Percentiles rank a stretch among this genome's conserved stretches.
Conservation (phyloP, 108 stramenopile species). For the Skeletonema costatum region DNA sequence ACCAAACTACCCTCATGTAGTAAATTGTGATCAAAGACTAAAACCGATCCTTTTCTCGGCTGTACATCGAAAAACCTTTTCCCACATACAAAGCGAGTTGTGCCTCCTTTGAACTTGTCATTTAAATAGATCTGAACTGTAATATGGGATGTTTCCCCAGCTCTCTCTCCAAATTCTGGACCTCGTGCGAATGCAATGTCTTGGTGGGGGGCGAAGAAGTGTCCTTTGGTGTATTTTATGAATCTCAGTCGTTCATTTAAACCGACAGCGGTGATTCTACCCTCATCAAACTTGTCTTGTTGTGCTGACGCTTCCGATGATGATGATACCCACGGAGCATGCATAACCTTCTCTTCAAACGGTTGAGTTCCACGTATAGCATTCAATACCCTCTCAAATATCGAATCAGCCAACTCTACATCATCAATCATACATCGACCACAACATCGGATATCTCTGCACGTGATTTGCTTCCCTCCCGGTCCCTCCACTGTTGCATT, state of each 20-base stretch:
- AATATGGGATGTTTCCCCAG: conserved; percentile 36
- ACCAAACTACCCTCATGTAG: conserved; percentile 40
- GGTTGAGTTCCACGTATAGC: conserved; percentile 2
- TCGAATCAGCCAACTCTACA: conserved; percentile 8
- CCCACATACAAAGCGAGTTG: conserved; percentile 33
- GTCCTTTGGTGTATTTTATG: conserved; percentile 28
- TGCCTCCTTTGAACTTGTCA: conserved; percentile 44
- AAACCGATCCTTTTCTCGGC: conserved; percentile 30
- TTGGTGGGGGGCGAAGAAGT: conserved; percentile 43
- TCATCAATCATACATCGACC: conserved; percentile 40
- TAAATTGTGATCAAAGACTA: conserved; percentile 49
- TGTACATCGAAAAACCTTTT: conserved; percentile 28
- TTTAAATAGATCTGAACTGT: conserved; percentile 47
- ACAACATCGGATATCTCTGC: conserved; percentile 17
- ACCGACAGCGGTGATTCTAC: conserved; percentile 23
- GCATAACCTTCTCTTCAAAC: conserved; percentile 15
- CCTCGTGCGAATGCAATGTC: conserved; percentile 29
- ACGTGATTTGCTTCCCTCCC: conserved; percentile 9
- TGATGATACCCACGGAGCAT: conserved; percentile 15
- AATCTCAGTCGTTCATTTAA: conserved; percentile 48
- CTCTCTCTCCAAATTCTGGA: conserved; percentile 14
- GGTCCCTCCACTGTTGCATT: conserved; percentile 20
- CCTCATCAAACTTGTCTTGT: background rate
- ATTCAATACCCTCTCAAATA: conserved; percentile 15
- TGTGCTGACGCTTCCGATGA: background rate